Evolutionary conservation across 2,329 filamentous ascomycete genomes (phyloP), one percentile per base, ranked within the genome.

Genomic region (Hawksworthiomyces lignivorus): DNA sequence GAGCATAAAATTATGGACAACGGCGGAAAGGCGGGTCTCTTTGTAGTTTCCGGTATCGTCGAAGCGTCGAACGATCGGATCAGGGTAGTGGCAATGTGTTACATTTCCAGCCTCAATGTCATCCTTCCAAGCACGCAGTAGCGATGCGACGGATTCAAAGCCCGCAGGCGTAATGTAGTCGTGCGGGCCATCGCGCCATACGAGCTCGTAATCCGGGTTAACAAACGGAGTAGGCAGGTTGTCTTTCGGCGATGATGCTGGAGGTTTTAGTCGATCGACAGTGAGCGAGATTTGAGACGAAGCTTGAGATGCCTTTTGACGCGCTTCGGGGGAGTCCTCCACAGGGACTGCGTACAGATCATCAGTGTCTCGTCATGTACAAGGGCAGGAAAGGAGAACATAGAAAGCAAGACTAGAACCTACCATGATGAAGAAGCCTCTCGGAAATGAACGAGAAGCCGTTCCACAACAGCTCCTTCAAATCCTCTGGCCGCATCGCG

Each of bases 1-100:
- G 31, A 52, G 48, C 52, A 55, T 56, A 26, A 52, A 48, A 34
- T 55, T 54, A 47, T 56, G 52, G 9, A 59, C 32, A 9, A 52
- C 48, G 14, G 55, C 48, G 4, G 49, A 51, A 4, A 51, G 40
- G n/a, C 49, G 49, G 1, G 49, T 46, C 27, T 48, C 43, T 3
- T 26, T 17, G 14, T 34, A 38, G 31, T 11, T 32, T 11, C 28
- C 29, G 17, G 41, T 37, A 28, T 36, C 41, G 17, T 36, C 30
- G 17, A 44, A 45, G 12, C 42, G 48, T 3, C 30, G 34, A 12
- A 39, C 44, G 6, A 48, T 39, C 1, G 39, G 44, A 14, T 34
- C 30, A 3, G 48, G 24, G 24, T 43, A 36, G 2, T 39, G 44
- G n/a, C 47, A 47, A 10, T 46, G 44, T 17, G 48, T 17, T 30